phyloP scores from a whole-genome alignment of 2,329 filamentous ascomycete genomes.

The Xylariales sp. region DNA sequence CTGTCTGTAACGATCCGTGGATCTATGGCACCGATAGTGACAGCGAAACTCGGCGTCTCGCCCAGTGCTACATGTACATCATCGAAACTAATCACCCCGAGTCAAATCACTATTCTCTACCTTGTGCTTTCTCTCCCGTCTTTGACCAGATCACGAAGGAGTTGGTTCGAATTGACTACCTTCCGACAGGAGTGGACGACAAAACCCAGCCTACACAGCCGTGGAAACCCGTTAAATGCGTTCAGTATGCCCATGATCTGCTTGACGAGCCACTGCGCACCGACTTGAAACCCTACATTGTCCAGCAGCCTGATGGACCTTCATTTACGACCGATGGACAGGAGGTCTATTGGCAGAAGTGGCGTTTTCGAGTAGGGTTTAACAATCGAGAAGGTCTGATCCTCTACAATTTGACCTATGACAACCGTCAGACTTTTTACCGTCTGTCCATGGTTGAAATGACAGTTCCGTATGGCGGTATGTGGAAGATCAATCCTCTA shows the following conservation, averaged over 20 bases:
- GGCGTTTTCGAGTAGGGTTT: slow-evolving; percentile 60
- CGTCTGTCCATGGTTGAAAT: slow-evolving; percentile 59
- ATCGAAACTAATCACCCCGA: slow-evolving; percentile 2
- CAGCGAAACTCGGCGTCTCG: slow-evolving; percentile 1
- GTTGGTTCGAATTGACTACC: slow-evolving; percentile 1
- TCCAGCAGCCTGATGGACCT: slow-evolving; percentile 53
- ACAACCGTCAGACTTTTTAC: slow-evolving; percentile 55
- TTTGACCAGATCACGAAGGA: slow-evolving; percentile 3
- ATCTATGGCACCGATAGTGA: slow-evolving; percentile 6
- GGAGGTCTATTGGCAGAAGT: slow-evolving; percentile 32
- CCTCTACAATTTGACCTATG: slow-evolving; percentile 58
- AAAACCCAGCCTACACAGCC: slow-evolving; percentile 2
- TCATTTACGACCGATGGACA: slow-evolving; percentile 25
- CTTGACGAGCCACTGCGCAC: slow-evolving; percentile 17
- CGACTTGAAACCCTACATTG: slow-evolving; percentile 65
- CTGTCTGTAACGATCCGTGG: slow-evolving; percentile 5
- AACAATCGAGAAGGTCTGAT: slow-evolving; percentile 58
- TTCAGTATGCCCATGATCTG: slow-evolving; percentile 5
- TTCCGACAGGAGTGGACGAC: background rate
- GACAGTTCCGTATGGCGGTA: slow-evolving; percentile 59
- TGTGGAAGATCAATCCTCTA: no score
- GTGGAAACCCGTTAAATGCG: background rate
- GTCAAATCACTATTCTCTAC: slow-evolving; percentile 6
- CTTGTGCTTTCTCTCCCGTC: slow-evolving; percentile 3
- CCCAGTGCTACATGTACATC: slow-evolving; percentile 7